Percentiles rank a stretch among this genome's conserved stretches.
Conservation (phyloP, 768 basidiomycete genomes). For the Podaxis carcinomalis region DNA sequence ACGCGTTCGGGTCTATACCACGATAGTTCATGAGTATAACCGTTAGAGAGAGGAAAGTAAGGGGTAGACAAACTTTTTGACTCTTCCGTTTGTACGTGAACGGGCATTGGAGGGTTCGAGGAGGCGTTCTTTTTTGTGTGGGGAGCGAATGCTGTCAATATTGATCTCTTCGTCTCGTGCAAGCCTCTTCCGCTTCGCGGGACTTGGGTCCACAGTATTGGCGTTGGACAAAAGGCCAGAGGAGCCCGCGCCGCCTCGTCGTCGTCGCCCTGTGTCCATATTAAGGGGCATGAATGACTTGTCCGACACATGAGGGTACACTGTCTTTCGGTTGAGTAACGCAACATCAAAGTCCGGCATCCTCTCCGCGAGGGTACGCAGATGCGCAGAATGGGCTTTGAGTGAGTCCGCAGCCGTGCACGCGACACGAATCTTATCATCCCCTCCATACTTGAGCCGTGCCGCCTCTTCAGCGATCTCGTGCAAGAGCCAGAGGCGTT, state of each 20-base stretch:
- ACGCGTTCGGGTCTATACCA: slow-evolving; percentile 54
- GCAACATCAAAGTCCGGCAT: slow-evolving; percentile 61
- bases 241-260: slow-evolving; percentile 52
- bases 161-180: slow-evolving; percentile 67
- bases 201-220: slow-evolving; percentile 54
- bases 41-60: slow-evolving; percentile 8
- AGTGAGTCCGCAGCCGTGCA: slow-evolving; percentile 89
- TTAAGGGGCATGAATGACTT: slow-evolving; percentile 61
- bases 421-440: slow-evolving; percentile 97
- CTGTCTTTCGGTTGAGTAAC: slow-evolving; percentile 55
- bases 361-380: slow-evolving; percentile 55
- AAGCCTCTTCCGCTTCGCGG: slow-evolving; percentile 57
- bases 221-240: slow-evolving; percentile 34
- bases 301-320: slow-evolving; percentile 72
- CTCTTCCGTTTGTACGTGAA: slow-evolving; percentile 48
- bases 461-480: slow-evolving; percentile 94
- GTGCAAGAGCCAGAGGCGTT: slow-evolving; percentile 80
- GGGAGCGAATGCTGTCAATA: slow-evolving; percentile 41
- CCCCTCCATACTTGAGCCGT: slow-evolving; percentile 88
- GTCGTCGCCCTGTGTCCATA: slow-evolving; percentile 62
- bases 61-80: slow-evolving; percentile 50
- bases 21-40: not conserved
- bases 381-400: slow-evolving; percentile 57
- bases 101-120: slow-evolving; percentile 37
- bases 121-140: slow-evolving; percentile 53